Base-by-base conservation (phyloP, 2,329 filamentous ascomycete genomes). In the Aschersonia sp. region DNA sequence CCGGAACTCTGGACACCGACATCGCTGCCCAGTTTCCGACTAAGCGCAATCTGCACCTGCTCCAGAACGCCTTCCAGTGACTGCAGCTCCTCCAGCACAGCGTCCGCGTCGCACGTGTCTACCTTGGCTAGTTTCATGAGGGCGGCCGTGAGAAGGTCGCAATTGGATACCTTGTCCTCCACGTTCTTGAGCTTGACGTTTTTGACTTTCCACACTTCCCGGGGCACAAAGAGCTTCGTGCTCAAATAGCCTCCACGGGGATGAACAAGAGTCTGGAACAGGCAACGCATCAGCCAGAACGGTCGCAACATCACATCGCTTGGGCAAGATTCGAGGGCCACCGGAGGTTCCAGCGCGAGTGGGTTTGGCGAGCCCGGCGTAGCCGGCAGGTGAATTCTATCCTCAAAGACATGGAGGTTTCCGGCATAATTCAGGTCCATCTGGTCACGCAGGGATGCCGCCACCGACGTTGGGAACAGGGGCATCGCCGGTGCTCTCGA, bases 201-300 rank as follows among this genome's bases (percentile, higher is more conserved):
- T 60, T 91, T 91, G 5, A 96, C 89, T 48, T 82, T 78, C 92
- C 92, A 98, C 3, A 92, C 87, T 59, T 97, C 89, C 46, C 86
- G 78, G 5, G 92, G 89, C 4, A 98, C 77, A 60, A 98, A 98
- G 0, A 98, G 75, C 57, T 89, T 89, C 29, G 82, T 91, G 47
- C 89, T 94, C 28, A 98, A 61, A 60, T 96, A 98, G 12, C 89
- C 92, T 40, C 92, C 92, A 30, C 88, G 81, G 2, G 91, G 88
- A 59, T 98, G 91, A 20, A 83, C 84, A 43, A 98, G 79, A 0
- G 89, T 95, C 62, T 96, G 88, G 60, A 92, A 94, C 30, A 98
- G 74, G 52, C 85, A 89, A 48, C 92, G 82, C 87, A 98, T 95
- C 43, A 98, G 73, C 92, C 92, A 98, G 64, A 96, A 98, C 2